Percentiles rank a stretch among this genome's conserved stretches.
Conservation (phyloP, 176 grass and related monocot genomes). For the Sorghum bicolor region Sorghum_bicolor_NCBIv3 NC_012872.2:69215501-69216000, state of each 20-base stretch:
- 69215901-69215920: not conserved
- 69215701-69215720: not conserved
- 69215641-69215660: not conserved
- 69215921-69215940: slow-evolving; percentile 3
- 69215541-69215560: not conserved
- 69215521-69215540: not conserved
- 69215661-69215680: not conserved
- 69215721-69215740: not conserved
- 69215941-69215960: not conserved
- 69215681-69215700: not conserved
- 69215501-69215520: not conserved
- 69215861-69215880: slow-evolving; percentile 3
- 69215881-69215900: not conserved
- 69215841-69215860: not conserved
- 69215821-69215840: not conserved
- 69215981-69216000: not conserved
- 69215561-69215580: not conserved
- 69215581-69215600: not conserved
- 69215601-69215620: not conserved
- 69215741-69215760: not conserved
- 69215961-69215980: slow-evolving; percentile 5
- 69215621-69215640: not conserved
- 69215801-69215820: not conserved
- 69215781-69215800: not conserved
- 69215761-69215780: not conserved